These are phyloP conservation scores for Tetracladium marchalianum DNA, from an alignment of 495 filamentous ascomycete genomes.

Conservation along the genomic window DNA sequence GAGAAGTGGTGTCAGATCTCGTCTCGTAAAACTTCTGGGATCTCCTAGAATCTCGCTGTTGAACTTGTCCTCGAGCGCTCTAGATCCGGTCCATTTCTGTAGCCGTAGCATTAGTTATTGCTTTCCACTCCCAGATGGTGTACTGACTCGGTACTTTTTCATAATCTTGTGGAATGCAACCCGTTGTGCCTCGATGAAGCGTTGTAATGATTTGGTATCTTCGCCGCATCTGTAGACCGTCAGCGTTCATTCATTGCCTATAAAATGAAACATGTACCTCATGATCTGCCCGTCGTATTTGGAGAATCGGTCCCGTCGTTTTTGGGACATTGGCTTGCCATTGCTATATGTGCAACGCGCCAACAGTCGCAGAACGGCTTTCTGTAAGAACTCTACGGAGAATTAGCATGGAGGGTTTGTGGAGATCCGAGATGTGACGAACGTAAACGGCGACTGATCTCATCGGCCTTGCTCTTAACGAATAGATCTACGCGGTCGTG, in stretches of 20 bases:
- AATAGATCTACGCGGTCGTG: constrained; percentile 62
- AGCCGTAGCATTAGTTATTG: constrained; percentile 9
- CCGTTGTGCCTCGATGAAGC: constrained; percentile 54
- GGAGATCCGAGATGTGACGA: constrained; percentile 15
- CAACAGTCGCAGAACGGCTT: constrained; percentile 6
- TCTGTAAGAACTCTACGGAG: constrained; percentile 9
- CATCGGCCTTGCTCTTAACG: constrained; percentile 60
- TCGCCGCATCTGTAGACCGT: constrained; percentile 39
- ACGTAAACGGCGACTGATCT: constrained; percentile 53
- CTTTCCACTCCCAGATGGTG: background rate
- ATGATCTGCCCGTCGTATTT: constrained; percentile 36
- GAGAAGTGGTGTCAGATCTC: constrained; percentile 44
- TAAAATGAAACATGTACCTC: constrained; percentile 29
- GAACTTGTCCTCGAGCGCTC: constrained; percentile 46
- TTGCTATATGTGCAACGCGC: constrained; percentile 8
- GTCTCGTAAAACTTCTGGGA: constrained; percentile 52
- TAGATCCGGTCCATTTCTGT: constrained; percentile 60
- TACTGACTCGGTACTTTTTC: constrained; percentile 56
- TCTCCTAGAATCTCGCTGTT: constrained; percentile 41
- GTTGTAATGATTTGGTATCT: constrained; percentile 48
- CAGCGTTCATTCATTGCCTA: background rate
- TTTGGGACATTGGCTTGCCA: constrained; percentile 14
- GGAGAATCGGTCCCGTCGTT: constrained; percentile 34
- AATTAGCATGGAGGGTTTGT: background rate
- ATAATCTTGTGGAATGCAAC: constrained; percentile 62